These are phyloP conservation scores for Boletus rubroflammeus DNA, from an alignment of 768 basidiomycete species.

Conservation along the genomic window DNA sequence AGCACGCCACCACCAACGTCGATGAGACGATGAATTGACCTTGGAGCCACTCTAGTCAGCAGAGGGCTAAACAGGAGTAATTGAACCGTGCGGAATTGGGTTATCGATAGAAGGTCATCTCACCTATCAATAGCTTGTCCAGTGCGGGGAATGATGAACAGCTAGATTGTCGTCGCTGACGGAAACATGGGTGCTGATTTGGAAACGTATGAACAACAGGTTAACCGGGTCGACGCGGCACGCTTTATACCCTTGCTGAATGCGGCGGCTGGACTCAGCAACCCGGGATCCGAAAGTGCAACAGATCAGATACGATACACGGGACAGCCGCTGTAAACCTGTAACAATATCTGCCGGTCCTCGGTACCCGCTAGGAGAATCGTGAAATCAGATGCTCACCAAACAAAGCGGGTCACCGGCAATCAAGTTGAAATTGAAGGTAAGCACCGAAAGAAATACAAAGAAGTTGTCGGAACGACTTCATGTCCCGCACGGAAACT, in stretches of 20 bases:
- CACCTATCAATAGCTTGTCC: conserved; percentile 21
- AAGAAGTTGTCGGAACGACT: neutral
- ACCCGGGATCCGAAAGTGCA: conserved; percentile 10
- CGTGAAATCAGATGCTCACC: neutral
- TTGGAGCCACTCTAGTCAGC: neutral
- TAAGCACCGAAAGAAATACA: neutral
- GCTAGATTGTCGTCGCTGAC: conserved; percentile 6
- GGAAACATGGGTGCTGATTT: conserved; percentile 2
- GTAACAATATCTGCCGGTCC: neutral
- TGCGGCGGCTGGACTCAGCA: neutral
- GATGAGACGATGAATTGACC: neutral
- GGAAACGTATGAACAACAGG: neutral
- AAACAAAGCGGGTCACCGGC: neutral
- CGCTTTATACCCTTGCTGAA: conserved; percentile 10
- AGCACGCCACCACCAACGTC: neutral
- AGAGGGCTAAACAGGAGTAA: neutral
- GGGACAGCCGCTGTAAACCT: neutral
- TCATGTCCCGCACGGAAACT: neutral
- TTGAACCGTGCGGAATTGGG: neutral
- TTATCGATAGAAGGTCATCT: conserved; percentile 27
- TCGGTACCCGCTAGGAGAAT: neutral
- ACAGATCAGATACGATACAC: neutral
- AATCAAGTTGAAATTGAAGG: conserved; percentile 6
- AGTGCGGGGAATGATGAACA: conserved; percentile 15
- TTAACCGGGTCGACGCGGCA: neutral